Evolutionary conservation across 805 yeast genomes (phyloP).

Genomic region (Candida mattraensis): DNA sequence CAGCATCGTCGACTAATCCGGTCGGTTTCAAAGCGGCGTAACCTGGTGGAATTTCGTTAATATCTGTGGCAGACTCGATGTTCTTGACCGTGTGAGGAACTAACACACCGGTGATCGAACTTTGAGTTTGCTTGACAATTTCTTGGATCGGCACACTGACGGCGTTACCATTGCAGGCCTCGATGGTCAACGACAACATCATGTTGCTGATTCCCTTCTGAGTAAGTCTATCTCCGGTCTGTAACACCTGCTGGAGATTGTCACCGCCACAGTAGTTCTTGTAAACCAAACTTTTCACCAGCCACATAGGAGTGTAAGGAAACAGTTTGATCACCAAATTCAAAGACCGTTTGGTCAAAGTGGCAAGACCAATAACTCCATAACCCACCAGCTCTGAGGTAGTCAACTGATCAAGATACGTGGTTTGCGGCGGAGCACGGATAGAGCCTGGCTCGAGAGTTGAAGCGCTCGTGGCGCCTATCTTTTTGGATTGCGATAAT

Average conservation of each 20-base stretch:
- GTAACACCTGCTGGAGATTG: constrained; percentile 62
- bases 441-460: too few relatives aligned
- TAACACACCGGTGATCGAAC: constrained; percentile 65
- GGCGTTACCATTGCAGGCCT: constrained; percentile 81
- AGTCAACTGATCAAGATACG: constrained; percentile 53
- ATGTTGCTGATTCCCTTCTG: constrained; percentile 83
- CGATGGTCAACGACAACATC: constrained; percentile 94
- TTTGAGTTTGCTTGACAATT: constrained; percentile 62
- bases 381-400: constrained; percentile 60
- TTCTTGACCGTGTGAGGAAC: constrained; percentile 69
- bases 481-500: too few relatives aligned
- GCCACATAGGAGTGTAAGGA: constrained; percentile 71
- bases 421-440: too few relatives aligned
- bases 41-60: constrained; percentile 81
- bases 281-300: constrained; percentile 73
- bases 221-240: constrained; percentile 66
- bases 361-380: constrained; percentile 67
- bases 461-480: too few relatives aligned
- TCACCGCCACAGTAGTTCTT: constrained; percentile 92
- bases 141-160: constrained; percentile 46
- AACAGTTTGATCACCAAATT: constrained; percentile 61
- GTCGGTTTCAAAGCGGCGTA: constrained; percentile 93
- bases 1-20: constrained; percentile 79
- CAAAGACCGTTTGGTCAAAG: constrained; percentile 62
- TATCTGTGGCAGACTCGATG: constrained; percentile 44